phyloP scores from a whole-genome alignment of 83 land plant species.

The Thuja plicata region DNA sequence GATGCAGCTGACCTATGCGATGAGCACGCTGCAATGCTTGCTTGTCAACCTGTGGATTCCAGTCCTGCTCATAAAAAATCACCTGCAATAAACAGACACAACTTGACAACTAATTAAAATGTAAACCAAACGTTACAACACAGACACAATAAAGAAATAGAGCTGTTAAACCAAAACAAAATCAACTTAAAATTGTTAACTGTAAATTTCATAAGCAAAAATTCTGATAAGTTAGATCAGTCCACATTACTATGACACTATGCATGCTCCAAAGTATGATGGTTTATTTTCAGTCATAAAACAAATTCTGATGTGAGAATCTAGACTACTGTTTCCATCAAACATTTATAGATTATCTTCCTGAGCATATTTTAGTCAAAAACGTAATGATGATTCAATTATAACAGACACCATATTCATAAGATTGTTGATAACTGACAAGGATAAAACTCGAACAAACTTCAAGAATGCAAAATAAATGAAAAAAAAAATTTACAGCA shows the following conservation, averaged over 20 bases:
- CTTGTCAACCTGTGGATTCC: constrained; percentile 97
- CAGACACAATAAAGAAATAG: background rate
- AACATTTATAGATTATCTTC: background rate
- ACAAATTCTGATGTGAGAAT: background rate
- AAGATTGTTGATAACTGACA: background rate
- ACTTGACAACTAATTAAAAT: background rate
- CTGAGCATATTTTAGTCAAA: background rate
- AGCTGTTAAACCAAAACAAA: background rate
- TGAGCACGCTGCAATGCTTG: constrained; percentile 95
- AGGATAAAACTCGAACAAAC: background rate
- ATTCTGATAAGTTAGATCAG: background rate
- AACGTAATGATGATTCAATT: background rate
- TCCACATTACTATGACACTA: background rate
- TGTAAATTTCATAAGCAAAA: background rate
- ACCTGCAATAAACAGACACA: constrained; percentile 45
- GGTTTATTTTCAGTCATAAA: background rate
- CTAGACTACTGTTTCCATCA: background rate
- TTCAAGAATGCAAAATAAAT: background rate
- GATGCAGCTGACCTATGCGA: constrained; percentile 81
- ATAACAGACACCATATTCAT: background rate
- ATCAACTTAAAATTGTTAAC: background rate
- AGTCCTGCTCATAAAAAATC: constrained; percentile 95
- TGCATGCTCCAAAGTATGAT: background rate
- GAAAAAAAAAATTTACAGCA: background rate
- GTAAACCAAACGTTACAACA: background rate